phyloP scores from a whole-genome alignment of 495 filamentous ascomycete genomes.

The Chaetomium cochliodes region DNA sequence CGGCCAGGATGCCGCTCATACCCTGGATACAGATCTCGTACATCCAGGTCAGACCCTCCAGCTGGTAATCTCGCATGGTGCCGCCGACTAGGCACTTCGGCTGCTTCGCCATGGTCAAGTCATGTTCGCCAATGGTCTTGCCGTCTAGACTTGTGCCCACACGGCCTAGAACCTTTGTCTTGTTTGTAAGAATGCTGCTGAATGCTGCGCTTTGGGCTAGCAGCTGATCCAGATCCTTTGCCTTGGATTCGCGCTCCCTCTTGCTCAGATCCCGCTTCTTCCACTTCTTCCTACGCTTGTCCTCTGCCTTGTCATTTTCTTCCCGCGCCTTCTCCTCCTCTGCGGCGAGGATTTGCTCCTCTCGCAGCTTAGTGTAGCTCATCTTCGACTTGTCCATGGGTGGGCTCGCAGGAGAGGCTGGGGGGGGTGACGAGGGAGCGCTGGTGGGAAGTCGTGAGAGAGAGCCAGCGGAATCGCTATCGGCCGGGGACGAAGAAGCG shows the following conservation, averaged over 20 bases:
- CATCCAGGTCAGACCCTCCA: conserved; percentile 94
- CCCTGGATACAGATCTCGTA: conserved; percentile 80
- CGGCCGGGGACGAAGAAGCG: conserved; percentile 35
- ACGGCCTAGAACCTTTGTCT: conserved; percentile 54
- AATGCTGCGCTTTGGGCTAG: conserved; percentile 50
- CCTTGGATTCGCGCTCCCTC: conserved; percentile 52
- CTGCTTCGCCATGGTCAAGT: conserved; percentile 77
- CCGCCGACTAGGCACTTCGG: conserved; percentile 82
- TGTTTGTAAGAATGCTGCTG: conserved; percentile 54
- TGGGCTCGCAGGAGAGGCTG: conserved; percentile 17
- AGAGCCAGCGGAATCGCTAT: conserved; percentile 31
- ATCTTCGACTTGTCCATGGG: conserved; percentile 34
- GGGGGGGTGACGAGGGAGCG: conserved; percentile 46
- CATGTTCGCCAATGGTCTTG: conserved; percentile 67
- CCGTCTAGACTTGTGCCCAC: conserved; percentile 54
- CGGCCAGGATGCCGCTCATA: conserved; percentile 89
- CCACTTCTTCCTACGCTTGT: conserved; percentile 47
- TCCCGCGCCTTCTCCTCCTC: conserved; percentile 54
- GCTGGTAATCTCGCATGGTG: conserved; percentile 88
- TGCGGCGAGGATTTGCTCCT: conserved; percentile 48
- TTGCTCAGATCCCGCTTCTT: conserved; percentile 51
- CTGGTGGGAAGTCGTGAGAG: conserved; percentile 42
- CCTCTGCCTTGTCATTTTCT: conserved; percentile 50
- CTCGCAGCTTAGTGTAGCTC: conserved; percentile 37
- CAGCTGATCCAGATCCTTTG: conserved; percentile 51